Percentiles rank a stretch among this genome's conserved stretches.
These are phyloP conservation scores for Mortierella alpina DNA, from an alignment of 192 early-diverging fungal genomes.

Conservation along the genomic window DNA sequence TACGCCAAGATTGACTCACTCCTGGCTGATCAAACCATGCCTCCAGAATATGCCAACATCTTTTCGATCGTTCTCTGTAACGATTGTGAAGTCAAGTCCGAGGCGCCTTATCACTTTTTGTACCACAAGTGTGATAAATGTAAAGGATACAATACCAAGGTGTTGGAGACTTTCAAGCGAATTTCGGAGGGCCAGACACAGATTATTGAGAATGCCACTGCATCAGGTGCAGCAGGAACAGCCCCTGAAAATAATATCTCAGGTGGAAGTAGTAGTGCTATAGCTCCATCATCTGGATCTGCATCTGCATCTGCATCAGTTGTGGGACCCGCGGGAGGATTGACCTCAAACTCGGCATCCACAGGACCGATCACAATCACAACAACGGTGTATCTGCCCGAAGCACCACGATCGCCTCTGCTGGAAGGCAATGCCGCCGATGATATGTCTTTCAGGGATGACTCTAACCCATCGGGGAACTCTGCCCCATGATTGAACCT, in stretches of 20 bases:
- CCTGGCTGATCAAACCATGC: conserved; percentile 70
- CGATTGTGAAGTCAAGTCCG: conserved; percentile 89
- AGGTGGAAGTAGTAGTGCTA: conserved; percentile 1
- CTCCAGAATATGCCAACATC: conserved; percentile 82
- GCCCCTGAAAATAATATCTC: conserved; percentile 33
- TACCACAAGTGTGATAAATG: conserved; percentile 95
- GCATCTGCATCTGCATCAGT: background rate
- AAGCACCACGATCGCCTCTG: background rate
- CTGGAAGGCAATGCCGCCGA: conserved; percentile 15
- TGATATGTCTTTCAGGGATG: conserved; percentile 2
- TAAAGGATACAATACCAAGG: conserved; percentile 89
- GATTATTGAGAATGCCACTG: conserved; percentile 19
- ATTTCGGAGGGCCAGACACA: background rate
- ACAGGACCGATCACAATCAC: background rate
- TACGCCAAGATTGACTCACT: conserved; percentile 86
- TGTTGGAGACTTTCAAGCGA: conserved; percentile 66
- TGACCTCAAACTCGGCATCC: background rate
- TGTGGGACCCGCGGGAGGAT: background rate
- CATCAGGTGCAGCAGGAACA: background rate
- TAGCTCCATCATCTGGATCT: conserved; percentile 1
- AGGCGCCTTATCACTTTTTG: conserved; percentile 93
- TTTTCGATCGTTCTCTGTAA: conserved; percentile 87
- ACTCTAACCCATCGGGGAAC: conserved; percentile 6
- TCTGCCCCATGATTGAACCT: conserved; percentile 16
- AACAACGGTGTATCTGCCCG: conserved; percentile 7